Evolutionary conservation across 2,329 filamentous ascomycete genomes (phyloP), one percentile per base, ranked within the genome.

Genomic region (Colletotrichum coccodes): DNA sequence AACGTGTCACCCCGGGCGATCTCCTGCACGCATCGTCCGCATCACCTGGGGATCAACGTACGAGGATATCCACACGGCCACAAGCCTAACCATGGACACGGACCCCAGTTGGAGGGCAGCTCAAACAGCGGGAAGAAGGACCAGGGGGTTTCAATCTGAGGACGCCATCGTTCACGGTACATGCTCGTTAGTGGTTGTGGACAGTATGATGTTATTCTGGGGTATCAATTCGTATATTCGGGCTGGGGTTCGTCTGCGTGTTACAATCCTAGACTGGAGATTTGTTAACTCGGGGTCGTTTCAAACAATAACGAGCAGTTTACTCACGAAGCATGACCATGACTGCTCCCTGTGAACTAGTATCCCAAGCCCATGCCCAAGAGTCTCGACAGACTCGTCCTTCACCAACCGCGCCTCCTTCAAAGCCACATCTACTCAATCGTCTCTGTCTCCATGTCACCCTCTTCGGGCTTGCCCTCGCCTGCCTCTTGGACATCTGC

Each of bases 151-250:
- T n/a, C 30, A 12, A 12, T 23, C 6, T 12, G 8, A 6, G 12
- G 21, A 21, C 23, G 4, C 21, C 34, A 28, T 14, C 26, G 23
- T 40, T 42, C 36, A 40, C 53, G 28, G 18, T 28, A 9, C 9
- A 7, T 23, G 30, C 16, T 14, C n/a, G 11, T 34, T 18, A 18
- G 26, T 18, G 14, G 28, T 30, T 44, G 26, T 38, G 36, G 26
- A 34, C 28, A 40, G 18, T 26, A 23, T 44, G 3, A 34, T 56
- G 28, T 28, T 52, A 12, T 16, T 21, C 34, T 52, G 26, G 58
- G 65, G 65, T 68, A 68, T 68, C 65, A 68, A 68, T 52, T 68
- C 53, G 65, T 68, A 46, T 64, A 32, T 57, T 59, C 40, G 46
- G 60, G 54, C 40, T 54, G 47, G 49, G 34, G 46, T 47, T 34